phyloP scores from a whole-genome alignment of 2,329 filamentous ascomycete species.

The Hymenoscyphus fructigenus region DNA sequence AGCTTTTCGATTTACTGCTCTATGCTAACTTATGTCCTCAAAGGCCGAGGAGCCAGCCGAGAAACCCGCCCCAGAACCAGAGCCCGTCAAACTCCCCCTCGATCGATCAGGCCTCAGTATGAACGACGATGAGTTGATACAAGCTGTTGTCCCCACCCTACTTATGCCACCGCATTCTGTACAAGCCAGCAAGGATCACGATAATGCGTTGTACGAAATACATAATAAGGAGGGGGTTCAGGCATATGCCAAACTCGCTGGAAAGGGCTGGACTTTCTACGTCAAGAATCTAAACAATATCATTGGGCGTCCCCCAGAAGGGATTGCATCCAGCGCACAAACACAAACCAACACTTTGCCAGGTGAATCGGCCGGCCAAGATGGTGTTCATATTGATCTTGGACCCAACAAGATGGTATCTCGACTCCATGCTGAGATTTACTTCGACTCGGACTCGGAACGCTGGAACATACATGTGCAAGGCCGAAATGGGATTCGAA shows the following conservation, averaged over 20 bases:
- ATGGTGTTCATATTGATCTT: slow-evolving; percentile 77
- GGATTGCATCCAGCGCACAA: slow-evolving; percentile 33
- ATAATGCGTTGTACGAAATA: slow-evolving; percentile 62
- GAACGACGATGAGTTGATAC: slow-evolving; percentile 50
- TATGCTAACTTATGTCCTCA: slow-evolving; percentile 7
- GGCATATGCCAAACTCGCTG: slow-evolving; percentile 81
- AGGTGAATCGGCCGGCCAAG: slow-evolving; percentile 11
- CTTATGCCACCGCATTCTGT: slow-evolving; percentile 43
- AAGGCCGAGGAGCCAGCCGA: slow-evolving; percentile 41
- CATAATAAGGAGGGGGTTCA: slow-evolving; percentile 59
- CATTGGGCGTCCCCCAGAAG: slow-evolving; percentile 69
- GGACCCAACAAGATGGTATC: slow-evolving; percentile 82
- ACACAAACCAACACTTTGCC: slow-evolving; percentile 8
- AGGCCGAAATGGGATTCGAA: slow-evolving; percentile 85
- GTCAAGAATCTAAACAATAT: slow-evolving; percentile 73
- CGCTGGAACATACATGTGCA: slow-evolving; percentile 85
- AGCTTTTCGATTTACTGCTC: background rate
- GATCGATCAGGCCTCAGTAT: slow-evolving; percentile 39
- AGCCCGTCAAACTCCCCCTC: slow-evolving; percentile 40
- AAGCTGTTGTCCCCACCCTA: slow-evolving; percentile 30
- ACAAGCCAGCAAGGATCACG: slow-evolving; percentile 60
- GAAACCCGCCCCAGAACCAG: slow-evolving; percentile 37
- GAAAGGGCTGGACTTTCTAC: slow-evolving; percentile 82
- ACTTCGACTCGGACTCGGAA: slow-evolving; percentile 65
- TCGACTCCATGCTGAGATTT: slow-evolving; percentile 72